Evolutionary conservation across 345 rosid genomes (phyloP).

Genomic region (Eucalyptus shirleyi): DNA sequence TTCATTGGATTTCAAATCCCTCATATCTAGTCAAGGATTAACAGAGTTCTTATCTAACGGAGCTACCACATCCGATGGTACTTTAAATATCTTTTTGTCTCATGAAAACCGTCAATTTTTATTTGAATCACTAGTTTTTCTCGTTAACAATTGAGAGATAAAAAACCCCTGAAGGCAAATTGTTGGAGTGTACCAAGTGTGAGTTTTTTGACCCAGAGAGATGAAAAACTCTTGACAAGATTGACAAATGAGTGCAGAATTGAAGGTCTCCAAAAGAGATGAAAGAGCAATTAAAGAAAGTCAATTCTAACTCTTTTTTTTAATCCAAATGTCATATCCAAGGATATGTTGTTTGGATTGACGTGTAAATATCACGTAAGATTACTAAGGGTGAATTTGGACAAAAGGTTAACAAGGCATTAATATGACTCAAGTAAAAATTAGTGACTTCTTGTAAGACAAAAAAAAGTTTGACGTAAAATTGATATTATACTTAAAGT

Average conservation of each 20-base stretch:
- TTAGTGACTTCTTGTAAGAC: background rate
- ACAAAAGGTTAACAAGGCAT: background rate
- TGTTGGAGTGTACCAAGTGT: background rate
- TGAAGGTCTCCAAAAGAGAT: background rate
- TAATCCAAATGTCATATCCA: background rate
- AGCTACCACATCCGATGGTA: fast-evolving
- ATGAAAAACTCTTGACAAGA: background rate
- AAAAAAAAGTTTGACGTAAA: background rate
- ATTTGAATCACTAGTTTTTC: background rate
- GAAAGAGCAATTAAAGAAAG: background rate
- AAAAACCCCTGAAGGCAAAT: background rate
- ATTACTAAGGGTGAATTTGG: background rate
- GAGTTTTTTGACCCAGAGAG: background rate
- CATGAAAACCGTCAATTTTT: background rate
- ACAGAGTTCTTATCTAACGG: fast-evolving
- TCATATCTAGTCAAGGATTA: fast-evolving
- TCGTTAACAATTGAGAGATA: background rate
- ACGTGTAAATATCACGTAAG: background rate
- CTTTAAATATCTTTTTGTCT: background rate
- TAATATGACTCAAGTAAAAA: background rate
- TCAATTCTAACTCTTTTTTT: background rate
- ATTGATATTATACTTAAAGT: background rate
- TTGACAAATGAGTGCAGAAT: background rate
- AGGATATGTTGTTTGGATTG: background rate
- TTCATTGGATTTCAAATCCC: fast-evolving